A percentile compares a stretch with the other conserved stretches of the same genome.
Conservation (phyloP, 257 asterid species). For the Solanum raphanifolium region DNA sequence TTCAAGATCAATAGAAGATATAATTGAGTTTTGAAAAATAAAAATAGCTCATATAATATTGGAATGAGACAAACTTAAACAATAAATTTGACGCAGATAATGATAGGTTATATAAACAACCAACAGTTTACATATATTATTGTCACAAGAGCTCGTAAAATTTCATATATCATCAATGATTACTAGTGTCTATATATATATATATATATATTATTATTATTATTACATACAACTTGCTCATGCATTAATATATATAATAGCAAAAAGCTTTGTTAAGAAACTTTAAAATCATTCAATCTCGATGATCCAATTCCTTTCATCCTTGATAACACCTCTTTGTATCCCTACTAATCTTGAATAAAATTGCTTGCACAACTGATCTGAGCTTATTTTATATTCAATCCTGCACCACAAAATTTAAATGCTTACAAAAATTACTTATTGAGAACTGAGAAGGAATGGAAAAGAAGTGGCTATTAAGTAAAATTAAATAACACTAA, state of each 20-base stretch:
- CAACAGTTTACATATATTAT: not conserved
- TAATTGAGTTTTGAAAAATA: not conserved
- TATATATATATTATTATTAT: too few species aligned
- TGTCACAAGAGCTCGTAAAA: not conserved
- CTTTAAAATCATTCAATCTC: constrained; percentile 16
- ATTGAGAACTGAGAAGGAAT: not conserved
- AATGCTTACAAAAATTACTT: not conserved
- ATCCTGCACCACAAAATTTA: constrained; percentile 21
- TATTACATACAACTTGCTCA: too few species aligned
- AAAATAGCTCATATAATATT: not conserved
- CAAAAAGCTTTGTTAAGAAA: not conserved
- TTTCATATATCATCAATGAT: not conserved
- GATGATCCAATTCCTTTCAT: constrained; percentile 52
- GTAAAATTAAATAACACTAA: too few species aligned
- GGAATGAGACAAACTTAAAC: not conserved
- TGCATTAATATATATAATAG: not conserved
- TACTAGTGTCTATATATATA: too few species aligned
- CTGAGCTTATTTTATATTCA: constrained; percentile 31
- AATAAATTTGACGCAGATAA: not conserved
- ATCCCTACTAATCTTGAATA: constrained; percentile 35
- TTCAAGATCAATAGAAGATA: not conserved
- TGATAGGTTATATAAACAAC: not conserved
- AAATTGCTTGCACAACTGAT: constrained; percentile 24
- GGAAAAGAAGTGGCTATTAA: not conserved
- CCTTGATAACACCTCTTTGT: constrained; percentile 47